Base-by-base conservation (phyloP, 306 rosid genomes). In the Glycine tomentella region DNA sequence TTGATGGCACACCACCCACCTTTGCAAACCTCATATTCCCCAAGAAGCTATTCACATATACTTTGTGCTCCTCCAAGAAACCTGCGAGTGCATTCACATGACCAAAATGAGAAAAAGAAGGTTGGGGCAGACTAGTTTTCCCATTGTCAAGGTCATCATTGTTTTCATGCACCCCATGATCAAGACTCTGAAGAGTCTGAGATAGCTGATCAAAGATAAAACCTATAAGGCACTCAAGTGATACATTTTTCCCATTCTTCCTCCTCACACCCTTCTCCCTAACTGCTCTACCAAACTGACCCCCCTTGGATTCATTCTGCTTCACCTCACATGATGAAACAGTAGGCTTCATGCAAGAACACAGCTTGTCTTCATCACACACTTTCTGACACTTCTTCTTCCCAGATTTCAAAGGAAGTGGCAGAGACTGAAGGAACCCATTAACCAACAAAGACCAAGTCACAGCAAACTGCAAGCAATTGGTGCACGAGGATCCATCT, bases 1-100 rank as follows among this genome's bases (percentile, higher is more conserved):
- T 86, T 17, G 95, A 85, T 59, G 97, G 97, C 82, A 92, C 91
- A 50, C 94, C 93, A 50, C 98, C 99, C 17, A 96, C 93, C 86
- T 89, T 93, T 16, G 99, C 99, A 87, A 96, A 96, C 79, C 83
- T 90, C 85, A 93, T 85, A 84, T 93, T 92, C 78, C 99, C 98
- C 58, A 93, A 86, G 83, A 96, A 91, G n/a, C 88, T 92, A 84
- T 92, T 90, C 20, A 90, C 93, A 82, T 89, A 84, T 14, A 89
- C 90, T 66, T 83, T 90, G 53, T 89, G 91, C 75, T 89, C 91
- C 72, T 96, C 98, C 85, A 91, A 72, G 79, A 92, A 83, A 50
- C 82, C 82, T 67, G 91, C 55, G 16, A 93, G 75, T 13, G 80
- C 89, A 85, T 84, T 86, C 71, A 91, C 80, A 83, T 89, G 90